phyloP scores from a whole-genome alignment of 352 stramenopile species.

The Phytophthora syringae region DNA sequence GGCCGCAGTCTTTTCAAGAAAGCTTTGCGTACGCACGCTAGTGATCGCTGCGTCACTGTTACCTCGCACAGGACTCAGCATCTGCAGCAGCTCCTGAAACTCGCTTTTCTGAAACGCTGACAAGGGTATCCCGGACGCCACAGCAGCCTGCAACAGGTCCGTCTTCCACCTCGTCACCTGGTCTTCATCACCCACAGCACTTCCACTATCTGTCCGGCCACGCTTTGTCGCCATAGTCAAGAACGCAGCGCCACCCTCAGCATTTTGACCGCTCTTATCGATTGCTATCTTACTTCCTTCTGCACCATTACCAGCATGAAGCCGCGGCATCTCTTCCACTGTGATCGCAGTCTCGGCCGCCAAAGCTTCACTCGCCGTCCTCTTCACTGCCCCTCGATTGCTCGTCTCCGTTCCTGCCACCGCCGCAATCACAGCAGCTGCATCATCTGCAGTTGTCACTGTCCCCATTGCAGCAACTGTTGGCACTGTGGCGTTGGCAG shows the following conservation, averaged over 20 bases:
- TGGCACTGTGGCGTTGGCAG: not conserved
- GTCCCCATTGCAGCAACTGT: not conserved
- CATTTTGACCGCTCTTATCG: constrained; percentile 17
- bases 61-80: constrained; percentile 20
- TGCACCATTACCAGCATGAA: constrained; percentile 4
- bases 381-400: constrained; percentile 9
- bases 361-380: constrained; percentile 26
- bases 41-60: constrained; percentile 20
- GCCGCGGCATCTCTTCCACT: constrained; percentile 11
- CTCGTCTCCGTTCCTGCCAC: not conserved
- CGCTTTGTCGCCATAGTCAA: constrained; percentile 21
- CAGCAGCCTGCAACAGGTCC: constrained; percentile 40
- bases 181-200: constrained; percentile 2
- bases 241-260: constrained; percentile 2
- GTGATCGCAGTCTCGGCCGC: constrained; percentile 2
- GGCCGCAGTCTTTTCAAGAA: constrained; percentile 46
- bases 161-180: constrained; percentile 25
- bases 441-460: constrained; percentile 16
- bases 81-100: constrained; percentile 50
- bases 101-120: constrained; percentile 48
- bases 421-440: not conserved
- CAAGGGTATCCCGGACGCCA: constrained; percentile 46
- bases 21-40: constrained; percentile 34
- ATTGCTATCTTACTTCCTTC: constrained; percentile 3
- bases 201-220: constrained; percentile 20